Percentiles rank a stretch among this genome's conserved stretches.
Conservation (phyloP, 495 filamentous ascomycete genomes). For the Penicilliopsis zonata region DNA sequence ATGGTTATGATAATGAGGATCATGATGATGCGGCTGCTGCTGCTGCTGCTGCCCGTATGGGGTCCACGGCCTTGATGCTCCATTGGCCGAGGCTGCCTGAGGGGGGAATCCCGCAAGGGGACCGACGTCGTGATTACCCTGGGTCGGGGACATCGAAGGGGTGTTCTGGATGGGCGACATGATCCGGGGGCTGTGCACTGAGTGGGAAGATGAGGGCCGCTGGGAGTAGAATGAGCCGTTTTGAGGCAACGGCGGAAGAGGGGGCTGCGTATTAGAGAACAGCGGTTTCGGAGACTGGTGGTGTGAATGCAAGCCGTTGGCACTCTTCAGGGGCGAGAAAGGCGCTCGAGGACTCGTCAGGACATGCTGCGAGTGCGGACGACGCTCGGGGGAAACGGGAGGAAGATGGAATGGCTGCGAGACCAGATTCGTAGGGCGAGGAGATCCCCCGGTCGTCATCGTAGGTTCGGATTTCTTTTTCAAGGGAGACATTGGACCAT, state of each 20-base stretch:
- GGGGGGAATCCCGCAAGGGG: slow-evolving; percentile 33
- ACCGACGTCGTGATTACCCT: slow-evolving; percentile 34
- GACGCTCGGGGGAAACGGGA: slow-evolving; percentile 28
- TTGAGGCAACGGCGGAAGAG: slow-evolving; percentile 17
- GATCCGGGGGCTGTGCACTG: slow-evolving; percentile 21
- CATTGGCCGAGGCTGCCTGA: slow-evolving; percentile 15
- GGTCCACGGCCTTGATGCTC: slow-evolving; percentile 20
- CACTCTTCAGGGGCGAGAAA: slow-evolving; percentile 26
- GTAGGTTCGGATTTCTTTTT: slow-evolving; percentile 8
- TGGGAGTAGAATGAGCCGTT: slow-evolving; percentile 20
- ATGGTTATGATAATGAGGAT: neutral
- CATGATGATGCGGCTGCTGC: neutral
- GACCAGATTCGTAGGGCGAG: neutral
- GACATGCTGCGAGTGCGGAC: slow-evolving; percentile 15
- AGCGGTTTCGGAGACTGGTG: slow-evolving; percentile 14
- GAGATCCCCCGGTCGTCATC: neutral
- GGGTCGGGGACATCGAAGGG: slow-evolving; percentile 38
- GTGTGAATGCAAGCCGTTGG: slow-evolving; percentile 15
- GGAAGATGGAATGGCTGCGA: slow-evolving; percentile 12
- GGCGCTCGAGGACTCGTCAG: slow-evolving; percentile 23
- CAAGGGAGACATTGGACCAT: slow-evolving; percentile 16
- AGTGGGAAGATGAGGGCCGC: slow-evolving; percentile 36
- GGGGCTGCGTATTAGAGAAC: slow-evolving; percentile 19
- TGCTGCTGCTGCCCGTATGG: slow-evolving; percentile 23
- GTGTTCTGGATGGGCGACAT: slow-evolving; percentile 31